Evolutionary conservation across 306 rosid species (phyloP).

Genomic region (Trifolium dubium): DNA sequence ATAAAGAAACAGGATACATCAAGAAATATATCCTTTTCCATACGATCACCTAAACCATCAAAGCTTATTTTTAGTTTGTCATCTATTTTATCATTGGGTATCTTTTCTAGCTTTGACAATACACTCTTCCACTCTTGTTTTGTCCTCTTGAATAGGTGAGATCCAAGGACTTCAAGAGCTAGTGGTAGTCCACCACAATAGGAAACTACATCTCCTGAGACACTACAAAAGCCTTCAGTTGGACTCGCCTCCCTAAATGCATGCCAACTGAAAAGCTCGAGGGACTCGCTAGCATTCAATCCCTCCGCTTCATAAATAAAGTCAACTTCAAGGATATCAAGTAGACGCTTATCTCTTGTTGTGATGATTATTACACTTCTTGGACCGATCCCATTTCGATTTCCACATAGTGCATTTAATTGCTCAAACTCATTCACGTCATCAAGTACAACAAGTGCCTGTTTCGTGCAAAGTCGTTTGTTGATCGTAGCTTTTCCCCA

Average conservation of each 20-base stretch:
- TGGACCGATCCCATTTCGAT: background rate
- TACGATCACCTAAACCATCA: slow-evolving; percentile 14
- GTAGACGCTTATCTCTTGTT: slow-evolving; percentile 25
- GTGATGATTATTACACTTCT: slow-evolving; percentile 40
- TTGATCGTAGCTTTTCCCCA: slow-evolving; percentile 3
- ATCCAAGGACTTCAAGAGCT: slow-evolving; percentile 48
- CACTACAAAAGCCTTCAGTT: background rate
- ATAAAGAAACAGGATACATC: slow-evolving; percentile 52
- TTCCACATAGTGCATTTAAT: background rate
- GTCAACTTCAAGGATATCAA: no score
- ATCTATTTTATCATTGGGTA: slow-evolving; percentile 39
- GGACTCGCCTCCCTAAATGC: slow-evolving; percentile 32
- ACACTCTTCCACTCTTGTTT: slow-evolving; percentile 29
- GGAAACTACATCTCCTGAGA: slow-evolving; percentile 1
- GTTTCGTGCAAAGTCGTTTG: background rate
- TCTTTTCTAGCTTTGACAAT: slow-evolving; percentile 40
- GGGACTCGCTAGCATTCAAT: no score
- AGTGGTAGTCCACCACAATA: slow-evolving; percentile 48
- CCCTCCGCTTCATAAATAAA: no score
- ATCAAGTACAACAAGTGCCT: slow-evolving; percentile 29
- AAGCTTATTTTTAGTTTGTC: slow-evolving; percentile 32
- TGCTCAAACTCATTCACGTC: background rate
- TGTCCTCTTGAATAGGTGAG: slow-evolving; percentile 25
- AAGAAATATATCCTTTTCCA: slow-evolving; percentile 40
- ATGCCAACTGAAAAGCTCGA: slow-evolving; percentile 33